These are phyloP conservation scores for Aspergillus nomiae DNA, from an alignment of 2,329 filamentous ascomycete species.

Conservation along the genomic window DNA sequence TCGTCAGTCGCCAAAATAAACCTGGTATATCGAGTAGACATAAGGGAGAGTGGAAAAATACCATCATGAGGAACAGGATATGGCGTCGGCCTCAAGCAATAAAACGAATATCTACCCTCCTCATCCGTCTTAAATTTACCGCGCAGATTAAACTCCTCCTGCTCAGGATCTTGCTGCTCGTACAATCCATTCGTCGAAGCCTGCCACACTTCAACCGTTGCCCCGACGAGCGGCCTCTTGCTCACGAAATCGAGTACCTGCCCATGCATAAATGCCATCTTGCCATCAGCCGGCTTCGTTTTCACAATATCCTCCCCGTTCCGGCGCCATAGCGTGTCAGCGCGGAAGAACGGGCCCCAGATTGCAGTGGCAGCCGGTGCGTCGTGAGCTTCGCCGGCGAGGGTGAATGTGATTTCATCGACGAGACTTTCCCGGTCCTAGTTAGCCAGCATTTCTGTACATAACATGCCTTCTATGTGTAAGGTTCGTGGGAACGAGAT, in stretches of 20 bases:
- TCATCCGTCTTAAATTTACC: slow-evolving; percentile 70
- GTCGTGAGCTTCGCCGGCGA: slow-evolving; percentile 55
- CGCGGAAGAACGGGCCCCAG: slow-evolving; percentile 81
- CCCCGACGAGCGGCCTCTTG: slow-evolving; percentile 64
- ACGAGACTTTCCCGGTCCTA: slow-evolving; percentile 53
- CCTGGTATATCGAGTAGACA: not conserved
- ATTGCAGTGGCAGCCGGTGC: slow-evolving; percentile 74
- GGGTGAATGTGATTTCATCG: slow-evolving; percentile 76
- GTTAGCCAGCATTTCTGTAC: slow-evolving; percentile 4
- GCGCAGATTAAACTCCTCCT: slow-evolving; percentile 73
- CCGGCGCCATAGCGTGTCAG: slow-evolving; percentile 68
- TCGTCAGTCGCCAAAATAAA: slow-evolving; percentile 2
- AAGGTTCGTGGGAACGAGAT: slow-evolving; percentile 21
- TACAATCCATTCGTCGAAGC: slow-evolving; percentile 72
- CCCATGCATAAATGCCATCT: slow-evolving; percentile 68
- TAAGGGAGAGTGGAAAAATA: slow-evolving; percentile 9
- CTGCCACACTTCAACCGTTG: slow-evolving; percentile 77
- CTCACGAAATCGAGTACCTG: slow-evolving; percentile 60
- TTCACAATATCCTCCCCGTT: slow-evolving; percentile 69
- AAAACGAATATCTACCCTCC: slow-evolving; percentile 64
- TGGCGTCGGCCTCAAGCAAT: slow-evolving; percentile 62
- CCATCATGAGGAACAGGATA: slow-evolving; percentile 60
- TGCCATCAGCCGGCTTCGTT: slow-evolving; percentile 46
- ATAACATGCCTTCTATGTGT: too few relatives aligned
- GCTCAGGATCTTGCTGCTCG: slow-evolving; percentile 72